Evolutionary conservation across 2,329 filamentous ascomycete genomes (phyloP), one percentile per base, ranked within the genome.

Genomic region (Karstenula rhodostoma): DNA sequence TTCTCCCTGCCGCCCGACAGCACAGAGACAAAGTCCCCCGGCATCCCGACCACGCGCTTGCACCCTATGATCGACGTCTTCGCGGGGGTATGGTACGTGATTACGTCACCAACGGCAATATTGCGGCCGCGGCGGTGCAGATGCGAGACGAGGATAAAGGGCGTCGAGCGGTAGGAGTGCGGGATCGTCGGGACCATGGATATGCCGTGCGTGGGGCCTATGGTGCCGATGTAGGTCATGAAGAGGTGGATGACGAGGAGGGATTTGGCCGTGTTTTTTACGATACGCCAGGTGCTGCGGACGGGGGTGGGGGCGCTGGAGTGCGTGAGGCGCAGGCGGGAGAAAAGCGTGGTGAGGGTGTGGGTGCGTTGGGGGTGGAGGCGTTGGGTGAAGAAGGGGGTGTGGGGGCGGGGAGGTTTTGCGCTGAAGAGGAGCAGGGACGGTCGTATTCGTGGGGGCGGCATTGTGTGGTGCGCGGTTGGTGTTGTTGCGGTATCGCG

Each of bases 121-220:
- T 81, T 83, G 23, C 89, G 86, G 4, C 94, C 94, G 40, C 72
- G 73, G 2, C 72, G 66, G 56, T 77, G 66, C 9, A 72, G 61
- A 12, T 60, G 59, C 8, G 73, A 76, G 62, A 67, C 69, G 4
- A 77, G 56, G 33, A 77, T 66, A 29, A 33, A 65, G 1, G 73
- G 69, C 7, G 44, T 48, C 15, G 43, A 37, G 40, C 23, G 23
- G 58, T 66, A 67, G 3, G 60, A 60, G 49, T 71, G 60, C 0
- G 73, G 70, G 48, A 97, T 88, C 0, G 93, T 97, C 8, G 94
- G 94, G 53, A 95, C 85, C 95, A 98, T 98, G 19, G 91, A 94
- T 3, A 93, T 88, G 1, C 94, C 94, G 27, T 83, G 82, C 17
- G 88, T 88, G 4, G 82, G 78, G 22, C 85, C 84, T 65, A 89